Percentiles rank a stretch among this genome's conserved stretches.
Evolutionary conservation across 805 yeast species (phyloP).

Genomic region (Myxozyma monticola): DNA sequence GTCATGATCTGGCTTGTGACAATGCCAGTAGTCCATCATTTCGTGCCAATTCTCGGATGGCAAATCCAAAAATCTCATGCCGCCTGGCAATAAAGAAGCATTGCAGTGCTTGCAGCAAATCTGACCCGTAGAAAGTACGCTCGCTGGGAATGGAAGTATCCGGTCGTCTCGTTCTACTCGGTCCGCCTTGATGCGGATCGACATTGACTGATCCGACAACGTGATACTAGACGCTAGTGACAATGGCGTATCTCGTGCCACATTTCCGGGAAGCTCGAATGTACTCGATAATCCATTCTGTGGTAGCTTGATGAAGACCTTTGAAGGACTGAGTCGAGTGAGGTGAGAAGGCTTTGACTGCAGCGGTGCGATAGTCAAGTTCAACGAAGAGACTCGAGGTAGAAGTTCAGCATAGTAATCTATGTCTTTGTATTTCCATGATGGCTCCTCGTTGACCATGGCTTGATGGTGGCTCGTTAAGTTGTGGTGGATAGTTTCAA

Average conservation of each 20-base stretch:
- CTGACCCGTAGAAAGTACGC: neutral
- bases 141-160: conserved; percentile 11
- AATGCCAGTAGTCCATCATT: conserved; percentile 97
- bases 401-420: conserved; percentile 17
- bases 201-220: neutral
- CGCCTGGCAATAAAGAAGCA: conserved; percentile 6
- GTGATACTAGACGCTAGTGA: neutral
- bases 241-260: conserved; percentile 17
- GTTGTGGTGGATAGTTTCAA: no score
- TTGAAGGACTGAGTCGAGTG: conserved; percentile 12
- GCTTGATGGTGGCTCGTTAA: neutral
- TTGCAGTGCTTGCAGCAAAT: conserved; percentile 20
- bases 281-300: neutral
- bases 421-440: conserved; percentile 8
- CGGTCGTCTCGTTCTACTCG: conserved; percentile 1
- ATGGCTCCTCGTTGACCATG: neutral
- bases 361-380: conserved; percentile 15
- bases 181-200: conserved; percentile 15
- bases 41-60: conserved; percentile 95
- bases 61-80: conserved; percentile 50
- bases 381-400: conserved; percentile 15
- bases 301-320: conserved; percentile 13
- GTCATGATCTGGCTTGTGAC: conserved; percentile 55
- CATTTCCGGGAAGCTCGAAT: conserved; percentile 10
- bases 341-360: conserved; percentile 8